phyloP scores from a whole-genome alignment of 768 basidiomycete species.

The Lactarius evosmus region DNA sequence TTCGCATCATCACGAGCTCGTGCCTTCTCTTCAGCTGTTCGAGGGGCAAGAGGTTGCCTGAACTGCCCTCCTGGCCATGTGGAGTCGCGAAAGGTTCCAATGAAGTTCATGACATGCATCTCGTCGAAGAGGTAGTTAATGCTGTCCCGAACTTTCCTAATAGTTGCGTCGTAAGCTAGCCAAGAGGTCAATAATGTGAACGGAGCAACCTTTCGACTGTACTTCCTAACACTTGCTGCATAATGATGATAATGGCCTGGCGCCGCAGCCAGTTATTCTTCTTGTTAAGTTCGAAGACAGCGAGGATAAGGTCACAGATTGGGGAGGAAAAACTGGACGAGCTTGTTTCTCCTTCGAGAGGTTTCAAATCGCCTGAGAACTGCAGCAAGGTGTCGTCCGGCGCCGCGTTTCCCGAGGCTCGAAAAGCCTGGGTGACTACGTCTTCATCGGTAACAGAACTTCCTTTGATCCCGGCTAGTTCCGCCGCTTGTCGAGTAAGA shows the following conservation, averaged over 20 bases:
- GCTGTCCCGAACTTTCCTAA: conserved; percentile 85
- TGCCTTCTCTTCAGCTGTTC: conserved; percentile 77
- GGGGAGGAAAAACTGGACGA: conserved; percentile 88
- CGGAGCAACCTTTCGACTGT: conserved; percentile 82
- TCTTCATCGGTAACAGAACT: conserved; percentile 81
- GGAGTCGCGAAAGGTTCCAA: conserved; percentile 64
- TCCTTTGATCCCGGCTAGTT: conserved; percentile 80
- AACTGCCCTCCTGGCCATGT: conserved; percentile 87
- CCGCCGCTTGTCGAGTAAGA: conserved; percentile 84
- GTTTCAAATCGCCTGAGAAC: conserved; percentile 73
- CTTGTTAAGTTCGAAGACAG: conserved; percentile 93
- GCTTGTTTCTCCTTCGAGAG: conserved; percentile 84
- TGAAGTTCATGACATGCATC: conserved; percentile 60
- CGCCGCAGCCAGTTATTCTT: conserved; percentile 94
- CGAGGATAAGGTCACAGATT: conserved; percentile 89
- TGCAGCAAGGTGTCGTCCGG: conserved; percentile 70
- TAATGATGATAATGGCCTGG: conserved; percentile 93
- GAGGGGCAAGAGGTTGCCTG: conserved; percentile 54
- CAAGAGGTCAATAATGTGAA: conserved; percentile 1
- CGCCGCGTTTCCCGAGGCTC: conserved; percentile 60
- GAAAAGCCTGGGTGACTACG: conserved; percentile 74
- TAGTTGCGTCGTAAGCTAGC: neutral
- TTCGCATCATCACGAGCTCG: conserved; percentile 85
- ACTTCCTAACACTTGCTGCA: conserved; percentile 93
- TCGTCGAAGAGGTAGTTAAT: conserved; percentile 64